Evolutionary conservation across 1,284 basidiomycete genomes (phyloP), one percentile per base, ranked within the genome.

Genomic region (Fistulinella cinereoalba): DNA sequence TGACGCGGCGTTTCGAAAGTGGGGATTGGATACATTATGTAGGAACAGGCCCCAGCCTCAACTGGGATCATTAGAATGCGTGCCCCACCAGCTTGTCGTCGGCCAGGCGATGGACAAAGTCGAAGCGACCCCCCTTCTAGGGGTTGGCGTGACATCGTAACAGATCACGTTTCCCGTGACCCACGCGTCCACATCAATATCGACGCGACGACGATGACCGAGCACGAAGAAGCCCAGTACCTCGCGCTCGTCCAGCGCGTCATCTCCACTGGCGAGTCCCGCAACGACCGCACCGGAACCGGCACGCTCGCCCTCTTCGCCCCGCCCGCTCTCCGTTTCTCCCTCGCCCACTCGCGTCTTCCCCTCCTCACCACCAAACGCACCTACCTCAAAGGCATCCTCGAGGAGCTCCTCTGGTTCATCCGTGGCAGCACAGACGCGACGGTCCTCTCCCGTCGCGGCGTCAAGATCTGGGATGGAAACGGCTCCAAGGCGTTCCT

Each of bases 391-490:
- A 86, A 91, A 29, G 95, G 92, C 0, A 95, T 99, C 27, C 72
- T 93, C 18, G 94, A 97, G 65, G 96, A 99, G 62, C 81, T 99
- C 1, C 77, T 99, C 6, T 99, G 97, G 96, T 99, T 99, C 62
- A 75, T 98, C 15, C 74, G 77, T 19, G 96, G 95, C 1, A 79
- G 75, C 19, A 98, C 96, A 0, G 92, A 97, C 69, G 84, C 89
- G 0, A 83, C 75, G 9, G 58, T 85, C 0, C 79, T 99, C 27
- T 83, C 84, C 0, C 75, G 80, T n/a, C 89, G 89, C 61, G 92
- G 90, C 39, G 80, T 99, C 52, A 89, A 92, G 64, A 99, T 99
- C 58, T 99, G 97, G 96, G 94, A 97, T 64, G 95, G 94, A 0
- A 99, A 99, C 58, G 96, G 93, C 7, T 89, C 87, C 11, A 80